Conservation (phyloP, 1,284 basidiomycete species). For the Volvariella volvacea region DNA sequence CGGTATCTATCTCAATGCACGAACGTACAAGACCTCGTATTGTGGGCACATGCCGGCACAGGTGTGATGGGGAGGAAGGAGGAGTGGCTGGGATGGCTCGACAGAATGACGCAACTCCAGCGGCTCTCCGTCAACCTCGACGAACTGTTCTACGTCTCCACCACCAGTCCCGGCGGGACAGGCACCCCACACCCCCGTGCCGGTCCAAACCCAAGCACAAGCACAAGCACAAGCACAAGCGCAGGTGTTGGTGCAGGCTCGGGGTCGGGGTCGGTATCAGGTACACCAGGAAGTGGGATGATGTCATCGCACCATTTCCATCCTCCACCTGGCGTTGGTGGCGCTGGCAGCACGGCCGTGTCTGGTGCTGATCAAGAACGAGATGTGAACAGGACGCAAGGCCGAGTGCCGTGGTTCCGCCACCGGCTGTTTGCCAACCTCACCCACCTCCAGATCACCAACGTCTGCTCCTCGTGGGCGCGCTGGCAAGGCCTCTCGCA, state of each 20-base stretch:
- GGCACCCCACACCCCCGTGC: too few species aligned
- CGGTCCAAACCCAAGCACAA: too few species aligned
- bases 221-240: too few species aligned
- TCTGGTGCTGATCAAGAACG: too few species aligned
- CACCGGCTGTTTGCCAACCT: not conserved
- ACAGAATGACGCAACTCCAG: not conserved
- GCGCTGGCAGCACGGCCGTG: too few species aligned
- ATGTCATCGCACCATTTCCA: too few species aligned
- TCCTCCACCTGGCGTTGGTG: too few species aligned
- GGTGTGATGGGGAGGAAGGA: not conserved
- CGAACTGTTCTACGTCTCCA: not conserved
- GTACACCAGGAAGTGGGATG: too few species aligned
- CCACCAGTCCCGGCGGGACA: not conserved
- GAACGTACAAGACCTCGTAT: not conserved
- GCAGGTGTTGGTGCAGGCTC: too few species aligned
- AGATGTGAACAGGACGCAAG: too few species aligned
- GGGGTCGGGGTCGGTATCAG: too few species aligned
- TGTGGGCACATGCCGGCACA: not conserved
- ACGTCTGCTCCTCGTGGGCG: not conserved
- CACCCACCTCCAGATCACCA: slow-evolving; percentile 1
- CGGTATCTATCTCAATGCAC: not conserved
- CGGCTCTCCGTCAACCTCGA: not conserved
- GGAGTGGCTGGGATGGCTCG: not conserved
- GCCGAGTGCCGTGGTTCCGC: too few species aligned
- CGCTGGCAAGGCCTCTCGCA: not conserved